Conservation (phyloP, 495 filamentous ascomycete genomes). For the Tuber brumale region DNA sequence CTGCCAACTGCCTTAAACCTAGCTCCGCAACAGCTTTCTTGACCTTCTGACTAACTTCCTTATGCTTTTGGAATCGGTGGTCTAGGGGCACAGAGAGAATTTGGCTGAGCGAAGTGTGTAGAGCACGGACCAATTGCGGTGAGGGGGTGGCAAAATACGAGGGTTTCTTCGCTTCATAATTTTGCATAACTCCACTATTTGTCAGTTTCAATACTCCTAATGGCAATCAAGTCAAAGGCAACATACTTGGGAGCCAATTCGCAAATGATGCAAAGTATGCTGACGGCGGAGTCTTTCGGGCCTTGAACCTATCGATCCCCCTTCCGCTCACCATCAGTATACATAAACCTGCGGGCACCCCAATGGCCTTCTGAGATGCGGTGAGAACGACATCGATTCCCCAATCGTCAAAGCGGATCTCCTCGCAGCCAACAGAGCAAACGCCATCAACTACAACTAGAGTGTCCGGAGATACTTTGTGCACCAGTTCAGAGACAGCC, state of each 20-base stretch:
- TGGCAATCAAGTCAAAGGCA: background rate
- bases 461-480: conserved; percentile 79
- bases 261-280: conserved; percentile 92
- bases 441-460: conserved; percentile 90
- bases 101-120: conserved; percentile 86
- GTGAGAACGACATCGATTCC: conserved; percentile 86
- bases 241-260: conserved; percentile 86
- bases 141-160: conserved; percentile 97
- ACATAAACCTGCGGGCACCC: conserved; percentile 83
- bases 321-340: conserved; percentile 87
- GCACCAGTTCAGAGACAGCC: conserved; percentile 71
- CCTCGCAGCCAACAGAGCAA: conserved; percentile 92
- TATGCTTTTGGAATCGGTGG: conserved; percentile 74
- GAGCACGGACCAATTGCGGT: conserved; percentile 86
- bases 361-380: conserved; percentile 92
- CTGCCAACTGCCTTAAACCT: conserved; percentile 77
- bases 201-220: background rate
- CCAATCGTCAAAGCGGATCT: conserved; percentile 94
- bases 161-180: conserved; percentile 93
- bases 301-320: conserved; percentile 75
- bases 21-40: conserved; percentile 72
- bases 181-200: conserved; percentile 71
- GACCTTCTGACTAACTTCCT: conserved; percentile 65
- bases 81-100: conserved; percentile 71
- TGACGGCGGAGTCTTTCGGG: conserved; percentile 66